Evolutionary conservation across 1,139 yeast species (phyloP), one percentile per base, ranked within the genome.

Genomic region (Pichia sp.): DNA sequence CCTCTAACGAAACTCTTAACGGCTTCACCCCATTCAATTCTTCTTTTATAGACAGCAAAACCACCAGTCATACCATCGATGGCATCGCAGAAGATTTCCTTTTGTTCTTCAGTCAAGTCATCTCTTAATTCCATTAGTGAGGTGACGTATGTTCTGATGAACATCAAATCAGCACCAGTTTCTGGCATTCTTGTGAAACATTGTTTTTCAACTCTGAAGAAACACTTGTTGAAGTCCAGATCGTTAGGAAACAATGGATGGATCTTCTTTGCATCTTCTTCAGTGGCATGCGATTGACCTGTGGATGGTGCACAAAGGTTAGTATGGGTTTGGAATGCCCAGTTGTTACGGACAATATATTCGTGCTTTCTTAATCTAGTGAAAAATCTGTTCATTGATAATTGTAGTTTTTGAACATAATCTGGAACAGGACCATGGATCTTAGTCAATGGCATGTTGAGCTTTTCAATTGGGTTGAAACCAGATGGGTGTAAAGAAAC

Each of bases 401-500:
- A 44, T 60, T 81, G 77, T 45, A 83, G 69, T 55, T 77, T 79
- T 37, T 70, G 62, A 48, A 72, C 70, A 58, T 83, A 83, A 9
- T 76, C 75, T 0, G 89, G 89, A 22, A 83, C 82, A 0, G 88
- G 88, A 15, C 67, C 73, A 56, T 83, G 89, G 38, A 83, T 73
- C 32, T 47, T 52, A 1, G 83, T 72, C 45, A 81, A 60, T 3
- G 84, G 84, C 41, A 63, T 70, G 52, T 79, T 71, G 58, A 83
- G 73, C 49, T 84, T 74, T 35, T 69, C 73, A 9, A 62, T 58
- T 2, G 91, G 93, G 54, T 82, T 76, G 62, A 86, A 86, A 0
- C 93, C 94, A 3, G 86, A 82, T 0, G 94, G 90, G 67, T 84
- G 85, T 4, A 81, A 82, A 59, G 83, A 77, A 0, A 79, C 69